Evolutionary conservation across 1,139 yeast species (phyloP).

Genomic region (Yamadazyma siamensis): DNA sequence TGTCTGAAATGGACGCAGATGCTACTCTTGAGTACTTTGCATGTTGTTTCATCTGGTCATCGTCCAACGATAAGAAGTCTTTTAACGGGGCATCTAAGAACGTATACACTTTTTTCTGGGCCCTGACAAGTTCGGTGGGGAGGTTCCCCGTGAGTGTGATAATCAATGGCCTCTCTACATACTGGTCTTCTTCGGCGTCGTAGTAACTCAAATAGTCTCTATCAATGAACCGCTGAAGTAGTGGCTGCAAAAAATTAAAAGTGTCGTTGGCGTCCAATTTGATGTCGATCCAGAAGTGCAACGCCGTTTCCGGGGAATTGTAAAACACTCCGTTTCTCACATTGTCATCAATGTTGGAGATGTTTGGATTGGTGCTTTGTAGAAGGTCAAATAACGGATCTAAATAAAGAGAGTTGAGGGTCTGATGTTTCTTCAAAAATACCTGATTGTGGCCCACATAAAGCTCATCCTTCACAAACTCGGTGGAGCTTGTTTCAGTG

Average conservation of each 20-base stretch:
- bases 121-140: conserved; percentile 27
- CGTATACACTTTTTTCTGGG: conserved; percentile 27
- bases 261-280: conserved; percentile 36
- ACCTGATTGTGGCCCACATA: conserved; percentile 65
- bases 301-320: conserved; percentile 37
- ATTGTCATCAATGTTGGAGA: conserved; percentile 6
- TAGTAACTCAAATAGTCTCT: conserved; percentile 32
- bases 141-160: conserved; percentile 42
- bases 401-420: conserved; percentile 51
- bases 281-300: conserved; percentile 43
- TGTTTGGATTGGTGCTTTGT: conserved; percentile 37
- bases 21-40: conserved; percentile 32
- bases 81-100: conserved; percentile 40
- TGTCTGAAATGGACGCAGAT: conserved; percentile 29
- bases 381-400: conserved; percentile 50
- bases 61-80: conserved; percentile 17
- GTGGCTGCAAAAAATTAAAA: conserved; percentile 26
- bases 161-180: conserved; percentile 33
- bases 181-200: conserved; percentile 21
- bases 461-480: conserved; percentile 34
- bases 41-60: conserved; percentile 17
- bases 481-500: conserved; percentile 16
- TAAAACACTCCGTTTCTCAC: conserved; percentile 32
- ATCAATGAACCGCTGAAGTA: conserved; percentile 31
- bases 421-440: conserved; percentile 40